These are phyloP conservation scores for Yamadazyma ubonensis DNA, from an alignment of 805 yeast species.

Conservation along the genomic window DNA sequence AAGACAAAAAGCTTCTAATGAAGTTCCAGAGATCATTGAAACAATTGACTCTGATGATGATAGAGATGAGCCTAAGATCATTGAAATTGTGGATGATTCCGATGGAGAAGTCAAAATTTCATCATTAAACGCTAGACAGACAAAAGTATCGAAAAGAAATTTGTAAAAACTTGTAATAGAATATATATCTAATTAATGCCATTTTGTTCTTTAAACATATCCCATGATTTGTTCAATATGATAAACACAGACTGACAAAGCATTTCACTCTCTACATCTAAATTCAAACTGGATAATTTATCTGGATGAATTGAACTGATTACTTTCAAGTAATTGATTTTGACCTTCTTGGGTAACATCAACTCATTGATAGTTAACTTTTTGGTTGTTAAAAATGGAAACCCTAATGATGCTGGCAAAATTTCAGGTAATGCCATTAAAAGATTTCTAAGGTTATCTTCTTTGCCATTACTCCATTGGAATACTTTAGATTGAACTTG, in stretches of 20 bases:
- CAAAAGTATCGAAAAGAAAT: conserved; percentile 7
- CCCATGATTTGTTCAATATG: conserved; percentile 87
- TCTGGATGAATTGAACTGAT: conserved; percentile 82
- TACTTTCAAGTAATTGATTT: conserved; percentile 78
- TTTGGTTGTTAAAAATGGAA: conserved; percentile 26
- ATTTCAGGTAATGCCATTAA: conserved; percentile 66
- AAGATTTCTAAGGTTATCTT: conserved; percentile 75
- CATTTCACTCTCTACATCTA: conserved; percentile 70
- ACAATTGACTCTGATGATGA: neutral
- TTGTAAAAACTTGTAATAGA: neutral
- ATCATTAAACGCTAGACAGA: conserved; percentile 1
- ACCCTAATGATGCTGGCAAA: conserved; percentile 43
- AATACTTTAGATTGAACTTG: conserved; percentile 52
- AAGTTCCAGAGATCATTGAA: conserved; percentile 2
- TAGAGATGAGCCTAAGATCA: conserved; percentile 12
- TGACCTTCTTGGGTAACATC: conserved; percentile 87
- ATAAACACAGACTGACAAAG: conserved; percentile 87
- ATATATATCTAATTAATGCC: conserved; percentile 13
- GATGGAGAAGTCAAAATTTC: neutral
- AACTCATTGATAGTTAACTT: conserved; percentile 63
- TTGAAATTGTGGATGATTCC: conserved; percentile 15
- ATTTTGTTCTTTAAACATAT: conserved; percentile 63
- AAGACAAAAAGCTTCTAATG: no score
- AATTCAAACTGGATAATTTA: conserved; percentile 50
- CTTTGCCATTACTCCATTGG: conserved; percentile 73